Evolutionary conservation across 1,284 basidiomycete genomes (phyloP).

Genomic region (Ganoderma resinaceum): DNA sequence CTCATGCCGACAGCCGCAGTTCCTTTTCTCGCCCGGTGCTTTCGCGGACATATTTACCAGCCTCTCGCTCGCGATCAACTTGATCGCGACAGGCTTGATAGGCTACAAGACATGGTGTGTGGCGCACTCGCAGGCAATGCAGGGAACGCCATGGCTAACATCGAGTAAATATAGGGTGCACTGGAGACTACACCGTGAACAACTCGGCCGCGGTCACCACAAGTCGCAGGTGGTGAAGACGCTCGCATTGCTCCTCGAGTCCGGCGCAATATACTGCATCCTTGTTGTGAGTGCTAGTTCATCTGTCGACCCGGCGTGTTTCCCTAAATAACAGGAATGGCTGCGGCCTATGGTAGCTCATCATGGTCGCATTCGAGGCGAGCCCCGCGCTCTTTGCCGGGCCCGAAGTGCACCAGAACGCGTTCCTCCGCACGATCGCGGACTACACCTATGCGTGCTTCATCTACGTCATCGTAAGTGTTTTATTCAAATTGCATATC

Average conservation of each 20-base stretch:
- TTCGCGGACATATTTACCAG: background rate
- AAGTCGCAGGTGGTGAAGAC: background rate
- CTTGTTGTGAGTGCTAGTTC: background rate
- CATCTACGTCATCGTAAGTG: conserved; percentile 1
- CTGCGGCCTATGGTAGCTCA: background rate
- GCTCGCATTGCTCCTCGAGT: conserved; percentile 1
- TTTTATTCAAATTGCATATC: background rate
- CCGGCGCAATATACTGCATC: conserved; percentile 4
- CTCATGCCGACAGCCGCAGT: background rate
- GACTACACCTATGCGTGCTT: background rate
- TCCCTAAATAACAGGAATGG: background rate
- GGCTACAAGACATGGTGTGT: conserved; percentile 2
- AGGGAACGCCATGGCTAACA: background rate
- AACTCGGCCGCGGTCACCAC: background rate
- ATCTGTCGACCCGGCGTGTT: background rate
- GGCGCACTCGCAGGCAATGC: background rate
- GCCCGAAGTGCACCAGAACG: background rate
- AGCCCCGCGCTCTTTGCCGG: background rate
- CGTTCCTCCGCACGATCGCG: background rate
- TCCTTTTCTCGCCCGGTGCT: background rate
- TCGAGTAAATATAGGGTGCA: background rate
- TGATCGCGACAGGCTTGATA: background rate
- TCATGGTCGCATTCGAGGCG: background rate
- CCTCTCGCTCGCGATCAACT: background rate
- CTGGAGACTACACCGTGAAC: background rate